Base-by-base conservation (phyloP, 306 rosid genomes). In the Trifolium pratense region DNA sequence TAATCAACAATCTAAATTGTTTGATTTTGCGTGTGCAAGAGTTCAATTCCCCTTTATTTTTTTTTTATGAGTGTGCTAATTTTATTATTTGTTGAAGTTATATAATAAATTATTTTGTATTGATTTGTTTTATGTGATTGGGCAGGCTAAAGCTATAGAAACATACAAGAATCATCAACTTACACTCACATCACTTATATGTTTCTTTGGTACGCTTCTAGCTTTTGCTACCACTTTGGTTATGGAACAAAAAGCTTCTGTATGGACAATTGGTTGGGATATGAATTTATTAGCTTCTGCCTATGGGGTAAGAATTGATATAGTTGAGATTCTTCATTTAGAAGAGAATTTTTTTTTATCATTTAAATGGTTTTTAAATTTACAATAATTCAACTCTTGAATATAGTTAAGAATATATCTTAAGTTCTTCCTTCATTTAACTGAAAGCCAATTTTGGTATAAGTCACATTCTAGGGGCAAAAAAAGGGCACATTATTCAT, bases 221-320 rank as follows among this genome's bases (percentile, higher is more conserved):
- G 96, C 93, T 7, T 48, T 72, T 68, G 97, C 79, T 36, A 93
- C 88, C 32, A 85, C 98, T 34, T 77, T 87, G 53, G 96, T 90
- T 4, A 76, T 83, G 75, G 98, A 93, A 64, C 93, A 78, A 81
- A 77, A 87, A 5, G 18, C 87, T 59, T 84, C 88, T 1, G 93
- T 78, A 26, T 93, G 98, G 98, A 82, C 59, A 49, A 86, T 93
- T 82, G 98, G 98, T 15, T 85, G 91, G 81, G 98, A 93, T 68
- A 93, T 89, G 90, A 90, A 89, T 55, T 89, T 93, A 53, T 91
- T 93, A 37, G 97, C 97, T 0, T 91, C 98, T 29, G 97, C 96
- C 56, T 93, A 93, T 79, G 91, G 96, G 55, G 98, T 93, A 90
- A 66, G 64, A 62, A 61, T 12, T 13, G 5, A 13, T 39, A 37